phyloP scores from a whole-genome alignment of 805 yeast genomes.

The Saccharomycopsis javanensis region DNA sequence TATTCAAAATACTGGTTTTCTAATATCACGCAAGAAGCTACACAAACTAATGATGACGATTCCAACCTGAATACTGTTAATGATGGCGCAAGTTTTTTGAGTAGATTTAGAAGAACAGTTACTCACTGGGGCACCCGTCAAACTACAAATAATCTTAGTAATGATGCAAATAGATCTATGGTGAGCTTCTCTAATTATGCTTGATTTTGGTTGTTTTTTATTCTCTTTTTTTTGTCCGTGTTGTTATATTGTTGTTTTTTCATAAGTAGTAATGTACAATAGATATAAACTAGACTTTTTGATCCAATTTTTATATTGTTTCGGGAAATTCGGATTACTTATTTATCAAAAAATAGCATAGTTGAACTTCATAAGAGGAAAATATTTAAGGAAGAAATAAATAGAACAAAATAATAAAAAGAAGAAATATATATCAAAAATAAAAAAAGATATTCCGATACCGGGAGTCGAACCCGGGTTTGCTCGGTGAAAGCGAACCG shows the following conservation, averaged over 20 bases:
- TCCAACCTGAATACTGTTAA: neutral
- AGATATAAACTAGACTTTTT: neutral
- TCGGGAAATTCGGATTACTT: too few relatives aligned
- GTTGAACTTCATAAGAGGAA: too few relatives aligned
- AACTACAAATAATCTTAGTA: neutral
- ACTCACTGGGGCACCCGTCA: neutral
- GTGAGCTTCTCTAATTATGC: neutral
- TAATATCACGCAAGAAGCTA: constrained; percentile 14
- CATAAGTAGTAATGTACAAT: neutral
- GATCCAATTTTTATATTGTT: too few relatives aligned
- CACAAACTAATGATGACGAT: constrained; percentile 1
- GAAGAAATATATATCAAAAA: too few relatives aligned
- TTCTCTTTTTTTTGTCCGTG: neutral
- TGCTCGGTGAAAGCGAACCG: constrained; percentile 82
- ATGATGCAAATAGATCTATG: constrained; percentile 1
- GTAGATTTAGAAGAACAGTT: neutral
- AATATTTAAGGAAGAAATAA: too few relatives aligned
- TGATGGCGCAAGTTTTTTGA: neutral
- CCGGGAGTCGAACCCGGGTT: constrained; percentile 85
- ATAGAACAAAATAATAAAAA: too few relatives aligned
- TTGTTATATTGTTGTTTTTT: too few relatives aligned
- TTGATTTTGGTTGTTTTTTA: neutral
- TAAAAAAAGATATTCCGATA: constrained; percentile 48
- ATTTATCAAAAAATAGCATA: too few relatives aligned
- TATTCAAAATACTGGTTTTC: constrained; percentile 36